Base-by-base conservation (phyloP, 2,329 filamentous ascomycete species). In the Hirsutella minnesotensis region DNA sequence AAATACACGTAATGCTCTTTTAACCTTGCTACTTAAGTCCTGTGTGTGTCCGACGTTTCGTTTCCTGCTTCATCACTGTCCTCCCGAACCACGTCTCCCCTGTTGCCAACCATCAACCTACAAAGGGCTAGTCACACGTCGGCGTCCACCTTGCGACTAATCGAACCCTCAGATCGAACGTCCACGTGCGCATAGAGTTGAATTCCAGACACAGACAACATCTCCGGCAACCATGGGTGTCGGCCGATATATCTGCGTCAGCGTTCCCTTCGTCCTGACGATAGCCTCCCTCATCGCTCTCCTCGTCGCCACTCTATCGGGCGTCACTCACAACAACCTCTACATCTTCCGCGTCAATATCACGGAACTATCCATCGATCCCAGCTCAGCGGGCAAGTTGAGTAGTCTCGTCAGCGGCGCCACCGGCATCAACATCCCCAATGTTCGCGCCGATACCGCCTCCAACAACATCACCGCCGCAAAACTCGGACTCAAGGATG, bases 221-320 rank as follows among this genome's bases (percentile, higher is more conserved):
- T 7, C 27, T 13, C 16, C 57, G 49, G 50, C 44, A 60, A 59
- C 49, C 49, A 74, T 74, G 70, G 63, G 82, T 66, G 72, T 76
- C 57, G 89, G 86, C 53, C 79, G 90, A 58, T 78, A 90, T 55
- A 69, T 85, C 61, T 95, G 88, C 67, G 92, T 96, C 65, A 77
- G 85, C 65, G 70, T 88, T 69, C 90, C 90, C 47, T 88, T 95
- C 66, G 70, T 77, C 50, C 75, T 95, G 56, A 90, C 86, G 18
- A 66, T 92, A 54, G 83, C 75, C 49, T 82, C 84, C 46, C 70
- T 95, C 55, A 67, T 92, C 54, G 83, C 83, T 52, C 63, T 82
- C 49, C 63, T 80, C 47, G 66, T 79, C 38, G 75, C 69, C 15
- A 69, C 70, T 38, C 67, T 79, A 40, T 68, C 69, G 22, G 76